Base-by-base conservation (phyloP, 495 filamentous ascomycete genomes). In the Trichoderma virens region DNA sequence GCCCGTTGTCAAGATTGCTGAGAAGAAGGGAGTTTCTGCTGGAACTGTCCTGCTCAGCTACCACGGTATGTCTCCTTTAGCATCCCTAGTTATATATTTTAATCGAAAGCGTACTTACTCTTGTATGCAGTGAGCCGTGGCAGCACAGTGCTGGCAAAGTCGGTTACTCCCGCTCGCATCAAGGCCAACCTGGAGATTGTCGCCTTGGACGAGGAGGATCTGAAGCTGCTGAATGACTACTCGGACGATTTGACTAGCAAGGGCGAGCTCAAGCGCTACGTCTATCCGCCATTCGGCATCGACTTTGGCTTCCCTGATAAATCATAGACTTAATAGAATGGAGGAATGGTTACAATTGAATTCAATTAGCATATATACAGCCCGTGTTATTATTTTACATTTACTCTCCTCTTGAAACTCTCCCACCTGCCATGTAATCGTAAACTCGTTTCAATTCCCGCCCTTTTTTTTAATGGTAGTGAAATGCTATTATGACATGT, bases 231-330 rank as follows among this genome's bases (percentile, higher is more conserved):
- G 45, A 75, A 82, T 59, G 81, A 83, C 65, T 87, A 86, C 73
- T 83, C 83, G 7, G 76, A 80, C 35, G 73, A 77, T 43, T 77
- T 92, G 65, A 78, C 79, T 25, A 84, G 82, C 65, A 82, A 76
- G 63, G 83, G 86, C 65, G 85, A 85, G 67, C 70, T 88, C 65
- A 80, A 82, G 73, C 82, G 90, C 69, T 93, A 85, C 66, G 88
- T 94, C 20, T 91, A 88, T 70, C 90, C 90, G 65, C 82, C 88
- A 3, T 94, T 93, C 73, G 89, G 89, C 2, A 78, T 90, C 23
- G 80, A 90, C 70, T 86, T 90, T 69, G 89, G 89, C 3, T 92
- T 91, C 77, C 88, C 88, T 27, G 89, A 92, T 70, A 90, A 89
- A 82, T 73, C 70, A 3, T 75, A 67, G 61, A 67, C 66, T 14